Evolutionary conservation across 495 filamentous ascomycete species (phyloP).

Genomic region (Neurospora hispaniola): DNA sequence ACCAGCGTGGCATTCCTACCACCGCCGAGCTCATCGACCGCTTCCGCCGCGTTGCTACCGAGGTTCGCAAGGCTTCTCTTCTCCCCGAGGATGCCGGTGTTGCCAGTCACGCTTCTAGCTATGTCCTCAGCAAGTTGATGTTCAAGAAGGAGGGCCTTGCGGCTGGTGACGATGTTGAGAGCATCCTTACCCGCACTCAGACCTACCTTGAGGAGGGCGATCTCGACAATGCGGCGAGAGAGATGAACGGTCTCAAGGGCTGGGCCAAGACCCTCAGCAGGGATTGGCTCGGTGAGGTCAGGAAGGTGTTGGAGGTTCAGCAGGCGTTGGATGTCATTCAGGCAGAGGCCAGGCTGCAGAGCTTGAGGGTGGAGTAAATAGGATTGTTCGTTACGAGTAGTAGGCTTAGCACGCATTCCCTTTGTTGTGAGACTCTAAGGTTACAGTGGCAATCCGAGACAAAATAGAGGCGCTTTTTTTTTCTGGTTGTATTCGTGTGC

Average conservation of each 20-base stretch:
- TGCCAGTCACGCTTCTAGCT: conserved; percentile 82
- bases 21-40: conserved; percentile 79
- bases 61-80: conserved; percentile 87
- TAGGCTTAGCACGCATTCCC: neutral
- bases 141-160: conserved; percentile 89
- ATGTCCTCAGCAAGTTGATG: conserved; percentile 77
- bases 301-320: conserved; percentile 84
- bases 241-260: conserved; percentile 84
- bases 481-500: neutral
- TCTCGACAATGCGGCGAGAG: conserved; percentile 79
- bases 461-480: neutral
- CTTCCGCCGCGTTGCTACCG: conserved; percentile 85
- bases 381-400: neutral
- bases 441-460: neutral
- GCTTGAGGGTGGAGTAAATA: conserved; percentile 42
- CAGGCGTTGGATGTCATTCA: conserved; percentile 78
- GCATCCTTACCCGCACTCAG: conserved; percentile 78
- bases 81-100: conserved; percentile 89
- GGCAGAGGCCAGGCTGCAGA: conserved; percentile 52
- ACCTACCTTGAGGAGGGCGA: conserved; percentile 83
- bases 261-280: conserved; percentile 90
- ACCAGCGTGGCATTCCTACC: conserved; percentile 83
- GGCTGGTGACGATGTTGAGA: conserved; percentile 86
- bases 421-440: neutral
- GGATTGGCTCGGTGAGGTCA: conserved; percentile 85